A percentile compares a stretch with the other conserved stretches of the same genome.
These are phyloP conservation scores for Lyophyllum decastes DNA, from an alignment of 768 basidiomycete genomes.

Conservation along the genomic window DNA sequence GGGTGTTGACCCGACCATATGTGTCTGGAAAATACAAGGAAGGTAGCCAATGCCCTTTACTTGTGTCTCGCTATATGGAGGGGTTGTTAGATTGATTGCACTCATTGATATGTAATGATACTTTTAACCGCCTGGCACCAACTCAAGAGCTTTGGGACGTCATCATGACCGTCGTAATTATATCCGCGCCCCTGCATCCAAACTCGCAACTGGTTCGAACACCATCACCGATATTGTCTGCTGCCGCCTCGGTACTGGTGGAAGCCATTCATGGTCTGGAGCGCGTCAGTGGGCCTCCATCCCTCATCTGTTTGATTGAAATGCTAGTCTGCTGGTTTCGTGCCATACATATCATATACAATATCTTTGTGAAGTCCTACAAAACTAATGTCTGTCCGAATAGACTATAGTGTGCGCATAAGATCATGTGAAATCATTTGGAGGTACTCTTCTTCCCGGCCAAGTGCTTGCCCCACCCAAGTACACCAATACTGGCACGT, in stretches of 20 bases:
- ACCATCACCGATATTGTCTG: not conserved
- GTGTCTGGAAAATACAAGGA: slow-evolving; percentile 50
- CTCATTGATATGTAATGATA: not conserved
- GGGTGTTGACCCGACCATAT: slow-evolving; percentile 69
- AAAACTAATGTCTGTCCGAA: slow-evolving; percentile 10
- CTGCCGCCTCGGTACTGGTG: not conserved
- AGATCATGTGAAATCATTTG: slow-evolving; percentile 2
- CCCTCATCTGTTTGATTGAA: not conserved
- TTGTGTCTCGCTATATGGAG: slow-evolving; percentile 43
- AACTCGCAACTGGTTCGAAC: not conserved
- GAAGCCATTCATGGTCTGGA: too few species aligned
- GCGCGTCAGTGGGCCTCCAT: too few species aligned
- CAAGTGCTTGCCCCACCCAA: slow-evolving; percentile 20
- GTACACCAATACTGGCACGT: slow-evolving; percentile 17
- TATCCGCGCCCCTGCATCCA: slow-evolving; percentile 28
- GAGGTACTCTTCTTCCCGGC: slow-evolving; percentile 8
- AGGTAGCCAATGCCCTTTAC: slow-evolving; percentile 65
- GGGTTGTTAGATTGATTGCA: too few species aligned
- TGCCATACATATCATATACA: slow-evolving; percentile 63
- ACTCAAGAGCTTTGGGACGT: too few species aligned
- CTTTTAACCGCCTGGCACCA: too few species aligned
- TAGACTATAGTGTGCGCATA: slow-evolving; percentile 1
- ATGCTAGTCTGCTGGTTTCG: slow-evolving; percentile 21
- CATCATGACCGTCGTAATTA: slow-evolving; percentile 57
- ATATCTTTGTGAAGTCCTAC: slow-evolving; percentile 38